phyloP scores from a whole-genome alignment of 768 basidiomycete species.

The Clavulina sp. region DNA sequence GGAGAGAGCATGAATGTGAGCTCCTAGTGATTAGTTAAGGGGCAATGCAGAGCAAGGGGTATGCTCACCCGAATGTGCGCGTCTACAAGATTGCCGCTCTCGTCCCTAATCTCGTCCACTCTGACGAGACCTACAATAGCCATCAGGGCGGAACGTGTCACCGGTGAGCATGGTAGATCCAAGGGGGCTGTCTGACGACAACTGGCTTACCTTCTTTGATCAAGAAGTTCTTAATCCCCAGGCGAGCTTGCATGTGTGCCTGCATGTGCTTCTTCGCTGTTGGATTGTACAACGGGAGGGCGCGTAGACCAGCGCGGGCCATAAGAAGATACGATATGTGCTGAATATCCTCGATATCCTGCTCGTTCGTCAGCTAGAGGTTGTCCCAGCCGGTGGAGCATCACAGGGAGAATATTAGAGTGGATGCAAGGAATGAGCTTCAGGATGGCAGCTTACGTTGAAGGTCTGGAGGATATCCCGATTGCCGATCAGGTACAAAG shows the following conservation, averaged over 20 bases:
- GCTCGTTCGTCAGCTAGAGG: slow-evolving; percentile 47
- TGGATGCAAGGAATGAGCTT: neutral
- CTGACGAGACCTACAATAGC: slow-evolving; percentile 32
- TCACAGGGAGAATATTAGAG: no score
- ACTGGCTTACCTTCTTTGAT: slow-evolving; percentile 35
- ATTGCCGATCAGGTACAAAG: slow-evolving; percentile 62
- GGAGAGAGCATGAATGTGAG: neutral
- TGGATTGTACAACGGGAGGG: slow-evolving; percentile 71
- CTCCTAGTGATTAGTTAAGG: no score
- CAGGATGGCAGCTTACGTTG: slow-evolving; percentile 29
- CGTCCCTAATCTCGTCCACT: slow-evolving; percentile 50
- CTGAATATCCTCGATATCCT: slow-evolving; percentile 62
- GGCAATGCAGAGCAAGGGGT: neutral
- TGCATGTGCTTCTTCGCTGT: slow-evolving; percentile 68
- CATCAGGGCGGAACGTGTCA: no score
- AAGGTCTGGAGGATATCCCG: slow-evolving; percentile 63
- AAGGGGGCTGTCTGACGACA: no score
- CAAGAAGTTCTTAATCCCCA: slow-evolving; percentile 71
- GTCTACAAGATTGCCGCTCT: slow-evolving; percentile 42
- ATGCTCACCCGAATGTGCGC: slow-evolving; percentile 45
- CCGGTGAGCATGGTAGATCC: neutral
- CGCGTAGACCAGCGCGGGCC: slow-evolving; percentile 64
- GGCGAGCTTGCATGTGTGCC: slow-evolving; percentile 69
- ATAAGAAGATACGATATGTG: slow-evolving; percentile 69
- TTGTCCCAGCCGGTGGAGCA: no score